Percentiles rank a stretch among this genome's conserved stretches.
phyloP scores from a whole-genome alignment of 805 yeast genomes.

The Lachancea lanzarotensis region DNA sequence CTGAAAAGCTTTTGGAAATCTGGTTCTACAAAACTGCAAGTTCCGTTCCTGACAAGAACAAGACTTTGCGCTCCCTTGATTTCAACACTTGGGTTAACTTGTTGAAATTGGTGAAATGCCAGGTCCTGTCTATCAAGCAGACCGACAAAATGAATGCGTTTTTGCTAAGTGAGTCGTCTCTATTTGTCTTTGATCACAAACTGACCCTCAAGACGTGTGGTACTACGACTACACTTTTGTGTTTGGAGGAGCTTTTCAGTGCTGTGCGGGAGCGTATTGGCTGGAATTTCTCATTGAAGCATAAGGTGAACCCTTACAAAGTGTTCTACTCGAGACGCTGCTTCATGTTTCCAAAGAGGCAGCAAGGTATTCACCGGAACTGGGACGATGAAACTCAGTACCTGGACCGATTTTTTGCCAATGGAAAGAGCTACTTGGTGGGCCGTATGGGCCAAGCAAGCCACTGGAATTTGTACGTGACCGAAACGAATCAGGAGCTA shows the following conservation, averaged over 20 bases:
- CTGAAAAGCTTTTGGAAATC: constrained; percentile 85
- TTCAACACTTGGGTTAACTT: constrained; percentile 62
- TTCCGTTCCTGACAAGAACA: constrained; percentile 29
- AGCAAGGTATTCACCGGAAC: constrained; percentile 68
- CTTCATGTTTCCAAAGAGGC: constrained; percentile 81
- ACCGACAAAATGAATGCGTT: constrained; percentile 69
- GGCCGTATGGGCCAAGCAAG: constrained; percentile 68
- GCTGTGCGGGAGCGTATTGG: constrained; percentile 38
- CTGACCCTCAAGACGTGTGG: constrained; percentile 91
- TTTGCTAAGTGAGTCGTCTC: constrained; percentile 78
- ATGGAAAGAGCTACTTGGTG: constrained; percentile 64
- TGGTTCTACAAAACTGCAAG: constrained; percentile 64
- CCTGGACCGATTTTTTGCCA: constrained; percentile 57
- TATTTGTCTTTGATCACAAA: constrained; percentile 84
- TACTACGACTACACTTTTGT: constrained; percentile 82
- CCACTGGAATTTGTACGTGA: constrained; percentile 86
- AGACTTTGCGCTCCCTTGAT: constrained; percentile 59
- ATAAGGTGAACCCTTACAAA: constrained; percentile 42
- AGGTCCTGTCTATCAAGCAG: constrained; percentile 73
- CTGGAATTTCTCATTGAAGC: constrained; percentile 34
- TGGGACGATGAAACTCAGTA: constrained; percentile 78
- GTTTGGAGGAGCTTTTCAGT: constrained; percentile 59
- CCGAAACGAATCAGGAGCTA: constrained; percentile 35
- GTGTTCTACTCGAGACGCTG: constrained; percentile 87
- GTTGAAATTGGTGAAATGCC: constrained; percentile 80